Evolutionary conservation across 2,329 filamentous ascomycete genomes (phyloP).

Genomic region (Cucurbitaria berberidis): DNA sequence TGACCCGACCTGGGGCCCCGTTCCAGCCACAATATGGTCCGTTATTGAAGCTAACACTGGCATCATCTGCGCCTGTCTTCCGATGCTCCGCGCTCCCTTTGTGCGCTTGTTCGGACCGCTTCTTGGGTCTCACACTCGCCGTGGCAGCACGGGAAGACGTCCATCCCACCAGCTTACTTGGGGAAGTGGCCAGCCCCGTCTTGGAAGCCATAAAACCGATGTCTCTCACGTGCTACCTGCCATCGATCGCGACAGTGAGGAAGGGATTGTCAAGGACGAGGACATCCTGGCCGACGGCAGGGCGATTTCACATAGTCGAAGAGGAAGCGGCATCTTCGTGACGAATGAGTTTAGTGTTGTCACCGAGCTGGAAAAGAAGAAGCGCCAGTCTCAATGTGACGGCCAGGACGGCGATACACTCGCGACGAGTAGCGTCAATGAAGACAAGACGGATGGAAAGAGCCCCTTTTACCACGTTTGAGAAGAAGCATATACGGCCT

Average conservation of each 20-base stretch:
- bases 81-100: slow-evolving; percentile 33
- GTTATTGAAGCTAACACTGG: slow-evolving; percentile 35
- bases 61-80: slow-evolving; percentile 30
- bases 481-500: not conserved
- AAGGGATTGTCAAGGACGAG: slow-evolving; percentile 11
- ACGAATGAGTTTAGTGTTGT: slow-evolving; percentile 29
- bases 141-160: slow-evolving; percentile 14
- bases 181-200: slow-evolving; percentile 11
- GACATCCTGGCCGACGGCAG: not conserved
- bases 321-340: slow-evolving; percentile 24
- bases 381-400: slow-evolving; percentile 8
- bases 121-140: slow-evolving; percentile 18
- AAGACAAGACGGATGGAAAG: slow-evolving; percentile 19
- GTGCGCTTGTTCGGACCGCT: slow-evolving; percentile 27
- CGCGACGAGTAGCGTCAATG: slow-evolving; percentile 14
- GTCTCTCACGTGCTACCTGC: slow-evolving; percentile 9
- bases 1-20: slow-evolving; percentile 32
- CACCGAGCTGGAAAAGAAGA: slow-evolving; percentile 10
- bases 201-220: slow-evolving; percentile 12
- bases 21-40: slow-evolving; percentile 31
- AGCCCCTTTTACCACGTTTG: slow-evolving; percentile 21
- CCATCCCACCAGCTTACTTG: slow-evolving; percentile 20
- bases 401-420: slow-evolving; percentile 10
- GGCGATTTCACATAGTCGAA: slow-evolving; percentile 5
- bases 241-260: slow-evolving; percentile 25